Evolutionary conservation across 805 yeast genomes (phyloP), one percentile per base, ranked within the genome.

Genomic region (Komagataella pseudopastoris): DNA sequence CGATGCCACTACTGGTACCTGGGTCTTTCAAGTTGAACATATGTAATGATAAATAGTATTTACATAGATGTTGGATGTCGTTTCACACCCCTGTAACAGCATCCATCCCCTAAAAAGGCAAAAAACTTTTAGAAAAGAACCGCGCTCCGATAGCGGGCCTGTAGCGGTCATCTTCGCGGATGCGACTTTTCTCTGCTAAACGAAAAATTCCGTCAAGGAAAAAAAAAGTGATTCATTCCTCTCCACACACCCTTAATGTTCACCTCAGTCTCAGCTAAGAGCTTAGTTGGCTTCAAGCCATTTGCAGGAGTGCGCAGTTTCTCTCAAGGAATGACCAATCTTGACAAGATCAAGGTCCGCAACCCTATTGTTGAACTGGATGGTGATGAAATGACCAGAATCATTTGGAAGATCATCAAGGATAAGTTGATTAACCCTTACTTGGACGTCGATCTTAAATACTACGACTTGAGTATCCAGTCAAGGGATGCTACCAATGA

Each of bases 381-480:
- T 61, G 93, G 93, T 60, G 93, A 85, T 65, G 93, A 85, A 65
- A 84, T 83, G 91, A 85, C 93, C 56, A 73, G 91, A 65, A 84
- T 85, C 62, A 85, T 85, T 65, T 85, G 93, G 93, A 75, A 78
- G 56, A 71, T 77, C 60, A 85, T 85, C 69, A 84, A 83, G 65
- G 77, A 75, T 54, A 77, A 80, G 63, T 73, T 85, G 59, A 76
- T 85, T 60, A 63, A 70, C 54, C 93, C 91, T 6, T 83, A 78
- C 63, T 66, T 85, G 56, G 85, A 85, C 56, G 75, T 85, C 47
- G 88, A 85, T 57, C 71, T 85, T 65, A 82, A 84, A 60, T 85
- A 85, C 66, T 85, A 82, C 64, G 93, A 85, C 65, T 72, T 85
- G 59, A 80, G 87, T 24, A 75, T 85, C 56, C 71, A 77, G 59